Evolutionary conservation across 208 protist species (phyloP), one percentile per base, ranked within the genome.

Genomic region (Trypanosoma avium): DNA sequence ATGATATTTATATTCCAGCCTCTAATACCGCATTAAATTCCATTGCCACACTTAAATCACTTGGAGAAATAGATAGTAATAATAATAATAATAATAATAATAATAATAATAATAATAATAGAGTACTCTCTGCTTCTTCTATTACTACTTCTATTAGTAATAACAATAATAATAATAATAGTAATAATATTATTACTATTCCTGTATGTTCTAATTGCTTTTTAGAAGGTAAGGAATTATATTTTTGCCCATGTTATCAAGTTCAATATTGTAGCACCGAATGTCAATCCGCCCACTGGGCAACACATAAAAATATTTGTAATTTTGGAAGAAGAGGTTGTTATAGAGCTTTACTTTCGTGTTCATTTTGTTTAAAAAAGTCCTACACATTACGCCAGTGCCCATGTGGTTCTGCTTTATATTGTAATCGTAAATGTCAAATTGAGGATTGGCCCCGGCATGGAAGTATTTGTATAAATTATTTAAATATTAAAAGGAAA

Each of bases 241-340:
- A 26, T 42, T 27, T 26, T 58, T 88, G 74, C 50, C 61, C 66
- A 5, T 88, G 77, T 64, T 64, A 50, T 46, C 59, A 67, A 4
- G 71, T 52, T 4, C 66, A 35, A 46, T 84, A 82, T 62, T 84
- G 81, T 66, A 65, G 66, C 26, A 62, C 55, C 2, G 32, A 52
- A 17, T 82, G 77, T 55, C 81, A 88, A 54, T 68, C 63, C 12
- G 73, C 55, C 24, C 68, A 81, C 61, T 86, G 81, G 81, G 36
- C 77, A 4, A 50, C 50, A 38, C 81, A 83, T 61, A 57, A 45
- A 33, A 3, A 53, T 6, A 21, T 27, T 9, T 64, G 59, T 45
- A 7, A 22, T 32, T 26, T 46, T 50, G 43, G 45, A 15, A 38
- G 59, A 26, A 54, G 15, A 30, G 24, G 29, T 21, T 36, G 32